A percentile compares a stretch with the other conserved stretches of the same genome.
These are phyloP conservation scores for Silybum marianum DNA, from an alignment of 129 eudicot genomes.

Conservation along the genomic window DNA sequence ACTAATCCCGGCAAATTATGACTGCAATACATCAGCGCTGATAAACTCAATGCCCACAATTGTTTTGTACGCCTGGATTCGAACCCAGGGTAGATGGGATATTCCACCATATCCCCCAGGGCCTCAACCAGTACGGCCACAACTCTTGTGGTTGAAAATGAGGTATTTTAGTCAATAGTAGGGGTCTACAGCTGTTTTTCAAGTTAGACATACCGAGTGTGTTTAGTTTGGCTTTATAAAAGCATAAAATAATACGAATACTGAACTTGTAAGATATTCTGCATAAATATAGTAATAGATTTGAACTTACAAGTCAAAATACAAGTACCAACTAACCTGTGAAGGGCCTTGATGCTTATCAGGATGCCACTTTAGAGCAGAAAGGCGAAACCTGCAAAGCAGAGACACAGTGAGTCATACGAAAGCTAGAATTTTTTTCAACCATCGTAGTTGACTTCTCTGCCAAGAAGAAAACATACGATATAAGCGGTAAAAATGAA, in stretches of 20 bases:
- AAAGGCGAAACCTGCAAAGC: conserved; percentile 76
- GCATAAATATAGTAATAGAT: background rate
- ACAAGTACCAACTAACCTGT: conserved; percentile 52
- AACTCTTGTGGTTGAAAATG: too few relatives aligned
- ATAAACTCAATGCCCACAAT: too few relatives aligned
- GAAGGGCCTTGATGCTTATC: conserved; percentile 88
- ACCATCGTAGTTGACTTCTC: background rate
- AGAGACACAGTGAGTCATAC: background rate
- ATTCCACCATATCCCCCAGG: too few relatives aligned
- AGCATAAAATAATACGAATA: background rate
- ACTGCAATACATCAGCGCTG: too few relatives aligned
- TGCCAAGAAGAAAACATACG: background rate
- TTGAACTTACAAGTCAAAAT: background rate
- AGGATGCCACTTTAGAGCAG: conserved; percentile 99
- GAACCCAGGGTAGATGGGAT: too few relatives aligned
- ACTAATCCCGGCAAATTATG: too few relatives aligned
- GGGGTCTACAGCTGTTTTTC: background rate
- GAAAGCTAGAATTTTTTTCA: background rate
- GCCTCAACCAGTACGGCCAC: too few relatives aligned
- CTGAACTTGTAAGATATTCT: background rate
- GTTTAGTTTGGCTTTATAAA: background rate
- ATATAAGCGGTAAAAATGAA: too few relatives aligned
- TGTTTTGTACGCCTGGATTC: too few relatives aligned
- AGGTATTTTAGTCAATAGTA: too few relatives aligned
- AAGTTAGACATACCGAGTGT: background rate